Evolutionary conservation across 169 alveolate species (phyloP), one percentile per base, ranked within the genome.

Genomic region (Cystoisospora suis): DNA sequence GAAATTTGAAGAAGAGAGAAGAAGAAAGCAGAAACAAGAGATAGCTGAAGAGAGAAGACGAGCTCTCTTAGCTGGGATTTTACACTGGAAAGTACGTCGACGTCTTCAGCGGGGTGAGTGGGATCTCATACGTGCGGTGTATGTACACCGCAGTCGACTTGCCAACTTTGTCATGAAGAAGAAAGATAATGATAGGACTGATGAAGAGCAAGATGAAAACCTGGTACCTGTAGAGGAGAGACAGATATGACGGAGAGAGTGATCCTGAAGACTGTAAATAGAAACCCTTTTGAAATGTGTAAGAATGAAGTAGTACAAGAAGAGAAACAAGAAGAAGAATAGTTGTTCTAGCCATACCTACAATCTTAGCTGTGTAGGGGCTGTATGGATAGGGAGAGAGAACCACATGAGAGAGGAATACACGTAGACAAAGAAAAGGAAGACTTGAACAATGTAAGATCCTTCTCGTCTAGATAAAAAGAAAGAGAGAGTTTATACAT

Each of bases 131-230:
- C 53, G 56, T 0, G 83, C 42, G 83, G 49, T 72, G 83, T 72
- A 72, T 17, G 83, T 72, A 36, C 83, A 12, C n/a, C 32, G 42
- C 56, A 72, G 83, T 34, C 15, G 83, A 9, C 83, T 72, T 40
- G 83, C 42, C 42, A 72, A 72, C 23, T 72, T 72, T 17, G 53
- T 72, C 27, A 17, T 72, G 58, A 34, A 72, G 83, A 12, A 44
- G 38, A 44, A 49, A 20, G n/a, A 49, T 12, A 49, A 49, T 12
- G 61, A 20, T 49, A 20, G 9, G 20, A 20, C 61, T 20, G n/a
- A n/a, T n/a, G n/a, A 7, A 34, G 6, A 29, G 15, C 72, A 58
- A 4, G 72, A 29, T 58, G 40, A 27, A 29, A 34, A 34, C 15
- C 6, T 2, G 40, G 72, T 36, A 58, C 65, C 9, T 15, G 72